A percentile compares a stretch with the other conserved stretches of the same genome.
These are phyloP conservation scores for Colletotrichum zoysiae DNA, from an alignment of 2,329 filamentous ascomycete genomes.

Conservation along the genomic window DNA sequence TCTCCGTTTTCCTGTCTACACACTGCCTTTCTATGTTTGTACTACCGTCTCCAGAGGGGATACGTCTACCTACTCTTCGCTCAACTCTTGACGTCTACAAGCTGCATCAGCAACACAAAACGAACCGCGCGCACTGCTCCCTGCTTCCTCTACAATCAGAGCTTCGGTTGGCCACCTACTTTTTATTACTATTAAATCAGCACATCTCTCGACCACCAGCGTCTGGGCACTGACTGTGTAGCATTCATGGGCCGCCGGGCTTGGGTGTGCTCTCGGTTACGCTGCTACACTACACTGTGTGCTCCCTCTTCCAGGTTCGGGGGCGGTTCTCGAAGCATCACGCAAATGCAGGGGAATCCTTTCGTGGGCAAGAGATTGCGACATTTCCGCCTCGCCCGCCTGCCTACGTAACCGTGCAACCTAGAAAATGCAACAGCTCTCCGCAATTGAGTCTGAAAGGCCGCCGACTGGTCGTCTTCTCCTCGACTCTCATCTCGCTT, in stretches of 20 bases:
- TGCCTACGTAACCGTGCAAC: slow-evolving; percentile 5
- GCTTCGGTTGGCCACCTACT: slow-evolving; percentile 1
- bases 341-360: slow-evolving; percentile 31
- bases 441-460: not conserved
- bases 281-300: slow-evolving; percentile 18
- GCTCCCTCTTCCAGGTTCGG: not conserved
- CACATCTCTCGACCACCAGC: not conserved
- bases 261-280: slow-evolving; percentile 4
- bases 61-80: slow-evolving; percentile 15
- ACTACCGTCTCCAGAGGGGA: slow-evolving; percentile 11
- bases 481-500: slow-evolving; percentile 22
- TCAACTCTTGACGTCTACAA: slow-evolving; percentile 21
- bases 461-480: slow-evolving; percentile 11
- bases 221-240: not conserved
- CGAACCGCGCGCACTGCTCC: slow-evolving; percentile 9
- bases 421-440: slow-evolving; percentile 3
- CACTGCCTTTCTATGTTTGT: not conserved
- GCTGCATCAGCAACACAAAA: slow-evolving; percentile 13
- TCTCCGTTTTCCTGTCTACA: slow-evolving; percentile 1
- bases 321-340: slow-evolving; percentile 33
- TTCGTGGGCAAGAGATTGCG: slow-evolving; percentile 26
- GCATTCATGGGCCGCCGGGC: slow-evolving; percentile 8
- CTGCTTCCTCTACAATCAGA: not conserved
- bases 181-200: not conserved
- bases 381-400: slow-evolving; percentile 28